Base-by-base conservation (phyloP, 805 yeast genomes). In the Monosporozyma servazzii region DNA sequence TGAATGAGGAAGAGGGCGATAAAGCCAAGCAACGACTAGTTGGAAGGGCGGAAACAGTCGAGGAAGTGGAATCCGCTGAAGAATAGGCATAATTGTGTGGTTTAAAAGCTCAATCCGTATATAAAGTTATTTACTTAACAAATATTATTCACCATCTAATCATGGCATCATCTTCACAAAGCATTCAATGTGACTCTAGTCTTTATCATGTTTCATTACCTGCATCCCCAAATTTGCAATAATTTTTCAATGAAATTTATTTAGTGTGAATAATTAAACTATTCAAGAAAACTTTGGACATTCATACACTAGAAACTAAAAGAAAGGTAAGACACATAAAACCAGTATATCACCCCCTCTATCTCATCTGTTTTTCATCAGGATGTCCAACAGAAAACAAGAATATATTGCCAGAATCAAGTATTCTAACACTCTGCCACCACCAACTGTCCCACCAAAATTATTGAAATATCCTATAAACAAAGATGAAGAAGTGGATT, bases 361-460 rank as follows among this genome's bases (percentile, higher is more conserved):
- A 9, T 13, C 11, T 33, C 37, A 33, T 33, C 8, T 21, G 23
- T 6, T 20, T 17, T 5, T n/a, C 36, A 17, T 21, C 15, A 30
- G 20, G 31, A 75, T 76, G 75, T 70, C 75, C 1, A 37, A 20
- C 23, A 71, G 64, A 55, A 79, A 82, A 65, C 90, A 84, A 64
- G 90, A 85, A 51, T 86, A 82, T 62, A 81, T 86, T 51, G 95
- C 95, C 45, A 84, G 85, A 58, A 79, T 86, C 50, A 78, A 95
- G 62, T 91, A 89, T 67, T 80, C 80, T 53, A 93, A 93, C 66
- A 86, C 81, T 61, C 74, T 93, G 23, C 99, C 99, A 5, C 90
- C 96, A 2, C 98, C 98, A 9, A 85, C 91, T 23, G 76, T 93
- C 54, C 88, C 96, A 45, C 97, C 99, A 30, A 88, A 86, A 65